Evolutionary conservation across 2,329 filamentous ascomycete species (phyloP), one percentile per base, ranked within the genome.

Genomic region (Colletotrichum sidae): DNA sequence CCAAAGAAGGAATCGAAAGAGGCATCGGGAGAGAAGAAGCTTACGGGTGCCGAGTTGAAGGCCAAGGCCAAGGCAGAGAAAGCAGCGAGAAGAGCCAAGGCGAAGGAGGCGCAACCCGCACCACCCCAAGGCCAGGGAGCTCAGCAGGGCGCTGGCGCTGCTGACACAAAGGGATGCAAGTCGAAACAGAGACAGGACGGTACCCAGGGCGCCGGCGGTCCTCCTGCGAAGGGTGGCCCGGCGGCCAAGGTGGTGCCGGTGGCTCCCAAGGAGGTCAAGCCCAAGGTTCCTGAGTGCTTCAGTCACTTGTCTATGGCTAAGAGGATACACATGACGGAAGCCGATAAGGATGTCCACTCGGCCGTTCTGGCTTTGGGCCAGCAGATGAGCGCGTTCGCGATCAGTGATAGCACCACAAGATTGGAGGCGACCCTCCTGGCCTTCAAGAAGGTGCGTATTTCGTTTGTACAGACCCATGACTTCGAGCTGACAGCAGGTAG

Each of bases 11-110:
- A 59, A 11, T 17, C 47, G 10, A 11, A 55, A 70, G 63, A 61
- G 8, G 75, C 73, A 53, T 25, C 25, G 25, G 63, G 58, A 60
- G 80, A 81, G 62, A 82, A 82, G 71, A 92, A 92, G 76, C 81
- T 92, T 38, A 88, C 91, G 2, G 86, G 86, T 41, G 93, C 93
- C 17, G 92, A 97, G 78, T 76, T 97, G 73, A 98, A 98, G 80
- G 95, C 94, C 73, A 90, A 88, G 76, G 91, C 91, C 67, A 95
- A 97, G 77, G 94, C 93, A 38, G 95, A 97, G 76, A 98, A 97
- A 81, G 91, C 92, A 56, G 94, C 94, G 51, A 86, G 93, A 67
- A 87, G 95, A 80, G 93, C 92, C 53, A 89, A 89, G 73, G 88
- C 85, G 72, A 93, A 90, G 75, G 81, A 82, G 37, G 81, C 84